phyloP scores from a whole-genome alignment of 805 yeast genomes.

The Ogataea nonfermentans region DNA sequence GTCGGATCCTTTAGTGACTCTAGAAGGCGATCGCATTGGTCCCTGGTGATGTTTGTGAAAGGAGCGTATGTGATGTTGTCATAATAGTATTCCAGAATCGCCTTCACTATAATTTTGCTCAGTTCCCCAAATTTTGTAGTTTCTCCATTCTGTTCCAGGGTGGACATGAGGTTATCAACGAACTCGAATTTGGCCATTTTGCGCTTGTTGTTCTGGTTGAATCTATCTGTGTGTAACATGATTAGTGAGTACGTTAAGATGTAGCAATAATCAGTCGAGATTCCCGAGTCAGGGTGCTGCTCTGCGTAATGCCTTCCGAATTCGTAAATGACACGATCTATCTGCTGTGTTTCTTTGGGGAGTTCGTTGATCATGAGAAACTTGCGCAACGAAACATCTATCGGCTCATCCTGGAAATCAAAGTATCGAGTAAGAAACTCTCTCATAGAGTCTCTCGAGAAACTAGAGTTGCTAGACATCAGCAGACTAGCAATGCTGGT shows the following conservation, averaged over 20 bases:
- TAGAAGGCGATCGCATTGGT: constrained; percentile 23
- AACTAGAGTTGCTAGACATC: constrained; percentile 31
- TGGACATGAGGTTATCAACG: constrained; percentile 38
- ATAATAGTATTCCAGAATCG: constrained; percentile 53
- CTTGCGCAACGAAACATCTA: constrained; percentile 64
- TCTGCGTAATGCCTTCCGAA: constrained; percentile 53
- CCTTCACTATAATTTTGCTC: constrained; percentile 37
- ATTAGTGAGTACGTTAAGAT: constrained; percentile 62
- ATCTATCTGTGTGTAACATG: constrained; percentile 72
- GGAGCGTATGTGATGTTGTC: constrained; percentile 66
- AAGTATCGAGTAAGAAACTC: constrained; percentile 38
- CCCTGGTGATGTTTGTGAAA: constrained; percentile 42
- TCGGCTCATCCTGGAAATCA: constrained; percentile 52
- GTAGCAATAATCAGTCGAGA: constrained; percentile 53
- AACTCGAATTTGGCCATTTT: constrained; percentile 69
- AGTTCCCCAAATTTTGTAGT: constrained; percentile 14
- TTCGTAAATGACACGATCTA: constrained; percentile 61
- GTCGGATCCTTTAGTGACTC: constrained; percentile 18
- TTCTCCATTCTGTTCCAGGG: constrained; percentile 25
- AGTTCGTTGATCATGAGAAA: constrained; percentile 56
- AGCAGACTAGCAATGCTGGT: constrained; percentile 30
- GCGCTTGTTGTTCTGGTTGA: constrained; percentile 61
- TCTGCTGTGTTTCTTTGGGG: constrained; percentile 75
- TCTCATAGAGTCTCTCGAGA: constrained; percentile 23
- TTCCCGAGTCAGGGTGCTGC: constrained; percentile 39